A percentile compares a stretch with the other conserved stretches of the same genome.
These are phyloP conservation scores for Trypanosoma brucei DNA, from an alignment of 208 protist genomes.

Conservation along the genomic window DNA sequence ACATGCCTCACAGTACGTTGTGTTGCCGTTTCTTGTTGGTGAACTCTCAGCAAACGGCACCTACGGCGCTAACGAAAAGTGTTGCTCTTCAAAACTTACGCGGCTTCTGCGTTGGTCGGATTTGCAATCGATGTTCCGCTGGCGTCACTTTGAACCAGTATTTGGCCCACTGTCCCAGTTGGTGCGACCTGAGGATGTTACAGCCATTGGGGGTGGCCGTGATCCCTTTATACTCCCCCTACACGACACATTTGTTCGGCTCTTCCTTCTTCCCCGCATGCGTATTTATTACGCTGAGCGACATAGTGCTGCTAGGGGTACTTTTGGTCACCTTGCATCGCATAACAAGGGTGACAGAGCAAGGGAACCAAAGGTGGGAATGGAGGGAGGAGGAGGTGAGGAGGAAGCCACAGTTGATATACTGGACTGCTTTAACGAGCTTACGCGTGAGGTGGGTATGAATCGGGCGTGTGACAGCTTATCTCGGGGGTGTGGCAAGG, in stretches of 20 bases:
- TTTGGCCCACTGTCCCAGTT: constrained; percentile 21
- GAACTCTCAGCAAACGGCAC: not conserved
- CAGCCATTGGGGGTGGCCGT: constrained; percentile 10
- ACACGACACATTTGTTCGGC: constrained; percentile 35
- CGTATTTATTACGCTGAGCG: constrained; percentile 21
- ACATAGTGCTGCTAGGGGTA: too few relatives aligned
- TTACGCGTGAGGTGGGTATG: constrained; percentile 3
- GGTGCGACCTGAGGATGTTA: constrained; percentile 14
- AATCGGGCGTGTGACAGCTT: too few relatives aligned
- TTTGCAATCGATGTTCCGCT: constrained; percentile 11
- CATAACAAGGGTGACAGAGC: too few relatives aligned
- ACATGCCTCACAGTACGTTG: constrained; percentile 9
- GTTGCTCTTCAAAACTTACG: not conserved
- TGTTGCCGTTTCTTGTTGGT: constrained; percentile 18
- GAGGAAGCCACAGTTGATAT: constrained; percentile 12
- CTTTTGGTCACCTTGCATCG: too few relatives aligned
- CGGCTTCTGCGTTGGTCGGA: constrained; percentile 16
- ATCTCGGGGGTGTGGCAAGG: too few relatives aligned
- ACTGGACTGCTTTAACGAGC: constrained; percentile 17
- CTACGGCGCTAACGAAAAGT: not conserved
- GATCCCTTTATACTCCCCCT: constrained; percentile 39
- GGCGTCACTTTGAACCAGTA: constrained; percentile 17
- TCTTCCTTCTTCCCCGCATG: constrained; percentile 53
- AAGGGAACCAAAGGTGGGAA: not conserved
- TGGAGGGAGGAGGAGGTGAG: not conserved